Evolutionary conservation across 179 eudicot genomes (phyloP).

Genomic region (Silene noctiflora): DNA sequence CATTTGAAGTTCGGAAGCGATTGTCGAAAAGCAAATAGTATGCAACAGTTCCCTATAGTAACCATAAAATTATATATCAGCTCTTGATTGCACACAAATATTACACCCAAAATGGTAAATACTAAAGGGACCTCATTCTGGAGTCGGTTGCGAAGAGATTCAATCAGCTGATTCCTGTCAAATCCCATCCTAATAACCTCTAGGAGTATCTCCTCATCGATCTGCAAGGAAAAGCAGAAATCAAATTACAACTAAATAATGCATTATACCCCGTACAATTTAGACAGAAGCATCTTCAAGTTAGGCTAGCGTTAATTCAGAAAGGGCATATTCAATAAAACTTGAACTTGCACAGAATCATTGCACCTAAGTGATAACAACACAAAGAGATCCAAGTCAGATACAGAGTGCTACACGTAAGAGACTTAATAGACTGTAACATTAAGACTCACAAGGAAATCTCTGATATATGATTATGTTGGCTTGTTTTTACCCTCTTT

Average conservation of each 20-base stretch:
- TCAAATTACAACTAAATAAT: neutral
- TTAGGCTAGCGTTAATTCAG: constrained; percentile 1
- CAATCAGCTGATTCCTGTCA: constrained; percentile 68
- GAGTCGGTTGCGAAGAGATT: constrained; percentile 73
- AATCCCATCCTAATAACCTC: constrained; percentile 89
- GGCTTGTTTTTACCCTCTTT: no score
- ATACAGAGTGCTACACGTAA: neutral
- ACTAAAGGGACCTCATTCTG: constrained; percentile 71
- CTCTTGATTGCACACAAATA: neutral
- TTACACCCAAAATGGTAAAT: constrained; percentile 1
- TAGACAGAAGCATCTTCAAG: neutral
- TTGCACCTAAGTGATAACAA: neutral
- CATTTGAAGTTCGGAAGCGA: constrained; percentile 68
- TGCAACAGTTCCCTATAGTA: constrained; percentile 77
- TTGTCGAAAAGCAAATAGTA: constrained; percentile 90
- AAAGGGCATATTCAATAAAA: no score
- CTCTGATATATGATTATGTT: no score
- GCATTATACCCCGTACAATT: neutral
- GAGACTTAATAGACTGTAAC: neutral
- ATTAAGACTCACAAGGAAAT: neutral
- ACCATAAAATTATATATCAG: constrained; percentile 24
- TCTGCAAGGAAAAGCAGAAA: constrained; percentile 39
- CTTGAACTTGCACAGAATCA: no score
- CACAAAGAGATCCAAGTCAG: neutral
- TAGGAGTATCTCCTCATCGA: constrained; percentile 89